Evolutionary conservation across 2,329 filamentous ascomycete genomes (phyloP).

Genomic region (Amauroascus niger): DNA sequence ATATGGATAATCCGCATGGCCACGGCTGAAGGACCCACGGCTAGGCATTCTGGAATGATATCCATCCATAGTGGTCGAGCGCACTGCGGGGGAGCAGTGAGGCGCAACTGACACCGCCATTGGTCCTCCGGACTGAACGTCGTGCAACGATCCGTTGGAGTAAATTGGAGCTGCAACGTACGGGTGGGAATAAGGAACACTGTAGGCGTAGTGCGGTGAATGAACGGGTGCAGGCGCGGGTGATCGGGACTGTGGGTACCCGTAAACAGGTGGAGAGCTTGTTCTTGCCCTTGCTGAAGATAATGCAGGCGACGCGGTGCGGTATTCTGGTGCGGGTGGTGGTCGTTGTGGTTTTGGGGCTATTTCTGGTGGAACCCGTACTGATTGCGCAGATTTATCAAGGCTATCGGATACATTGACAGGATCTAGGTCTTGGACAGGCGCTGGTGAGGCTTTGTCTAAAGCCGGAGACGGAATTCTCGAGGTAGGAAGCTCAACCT

Average conservation of each 20-base stretch:
- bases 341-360: conserved; percentile 9
- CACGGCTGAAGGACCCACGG: conserved; percentile 21
- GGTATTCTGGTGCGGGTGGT: conserved; percentile 7
- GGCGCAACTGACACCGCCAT: conserved; percentile 14
- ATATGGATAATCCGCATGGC: conserved; percentile 27
- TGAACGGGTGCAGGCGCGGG: conserved; percentile 19
- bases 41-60: conserved; percentile 23
- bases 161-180: conserved; percentile 33
- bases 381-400: conserved; percentile 7
- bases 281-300: conserved; percentile 15
- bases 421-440: conserved; percentile 1
- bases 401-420: conserved; percentile 13
- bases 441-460: conserved; percentile 1
- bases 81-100: conserved; percentile 22
- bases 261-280: conserved; percentile 14
- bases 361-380: conserved; percentile 9
- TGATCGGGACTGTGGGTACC: conserved; percentile 21
- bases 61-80: conserved; percentile 32
- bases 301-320: conserved; percentile 11
- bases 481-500: not conserved
- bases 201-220: conserved; percentile 19
- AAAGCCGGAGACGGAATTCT: not conserved
- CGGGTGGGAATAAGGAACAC: conserved; percentile 29
- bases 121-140: conserved; percentile 22
- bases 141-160: conserved; percentile 20